Base-by-base conservation (phyloP, 306 rosid genomes). In the Cotoneaster glaucophyllus region DNA sequence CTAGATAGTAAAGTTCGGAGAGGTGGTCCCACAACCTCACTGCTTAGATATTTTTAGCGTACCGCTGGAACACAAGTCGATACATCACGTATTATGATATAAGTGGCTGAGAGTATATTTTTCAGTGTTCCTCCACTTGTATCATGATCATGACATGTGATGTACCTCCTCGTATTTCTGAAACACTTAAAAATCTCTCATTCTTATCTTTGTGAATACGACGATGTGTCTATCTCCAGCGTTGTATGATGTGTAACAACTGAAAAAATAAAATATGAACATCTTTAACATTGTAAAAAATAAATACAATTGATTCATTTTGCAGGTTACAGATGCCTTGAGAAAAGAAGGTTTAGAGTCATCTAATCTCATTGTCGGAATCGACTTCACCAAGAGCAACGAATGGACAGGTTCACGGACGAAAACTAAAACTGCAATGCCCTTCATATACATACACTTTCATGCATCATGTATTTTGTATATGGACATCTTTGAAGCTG, bases 381-480 rank as follows among this genome's bases (percentile, higher is more conserved):
- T 94, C 74, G 97, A 94, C 83, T 94, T 94, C 78, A 94, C 97
- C 5, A 94, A 92, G 80, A 92, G 98, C 86, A 94, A 94, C 80
- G 98, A 94, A 74, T 92, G 97, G 97, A 87, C 96, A 80, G 98
- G 97, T 91, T 63, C 43, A 84, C 88, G 11, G 26, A 41, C 56
- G 32, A 78, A 44, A 41, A 78, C 3, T 34, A 34, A 65, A 19
- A 34, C 69, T 21, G 15, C 45, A 65, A 37, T 34, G 5, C 3
- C 18, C 19, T 19, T 34, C 28, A n/a, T 65, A 14, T 53, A 28
- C 64, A 1, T 11, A 58, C 29, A 58, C 17, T 24, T 58, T 6
- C 4, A 26, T 62, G 54, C 54, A 62, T 57, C 13, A 57, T 57
- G 29, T 9, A 57, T 62, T 50, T 26, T 70, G 45, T 71, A 22